Evolutionary conservation across 2,329 filamentous ascomycete species (phyloP), one percentile per base, ranked within the genome.

Genomic region (Colletotrichum salicis): DNA sequence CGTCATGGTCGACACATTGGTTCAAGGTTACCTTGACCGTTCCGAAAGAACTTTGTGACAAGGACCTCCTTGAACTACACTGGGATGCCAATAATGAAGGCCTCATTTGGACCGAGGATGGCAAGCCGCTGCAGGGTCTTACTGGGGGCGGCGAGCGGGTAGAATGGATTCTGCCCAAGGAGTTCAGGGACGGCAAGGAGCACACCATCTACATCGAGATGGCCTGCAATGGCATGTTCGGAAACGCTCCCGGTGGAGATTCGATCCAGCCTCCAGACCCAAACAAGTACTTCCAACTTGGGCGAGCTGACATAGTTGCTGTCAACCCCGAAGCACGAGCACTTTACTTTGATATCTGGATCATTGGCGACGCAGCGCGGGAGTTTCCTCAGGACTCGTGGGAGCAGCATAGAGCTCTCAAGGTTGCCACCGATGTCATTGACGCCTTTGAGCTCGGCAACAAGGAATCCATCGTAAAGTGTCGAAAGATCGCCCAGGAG

Each of bases 201-300:
- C 95, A 98, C 80, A 90, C 88, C 22, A 93, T 99, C 77, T 99
- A 98, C 81, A 92, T 99, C 75, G 96, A 99, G 84, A 97, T 98
- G 94, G 96, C 96, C 24, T 98, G 96, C 84, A 99, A 99, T 81
- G 92, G 92, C 81, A 98, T 98, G 95, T 98, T 98, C 83, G 96
- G 96, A 76, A 97, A 97, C 80, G 93, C 95, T 0, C 88, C 92
- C 0, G 92, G 92, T 24, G 94, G 94, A 31, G 94, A 97, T 80
- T 90, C 88, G 37, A 98, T 98, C 76, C 94, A 97, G 80, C 95
- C 96, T 15, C 96, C 96, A 0, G 87, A 93, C 71, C 93, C 94
- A n/a, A 90, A 98, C 85, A 93, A 88, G 77, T 93, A 93, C 79
- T 99, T 93, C 80, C 88, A 87, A 69, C 87, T 99, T 66, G 84